Evolutionary conservation across 257 asterid species (phyloP), one percentile per base, ranked within the genome.

Genomic region (Fraxinus quadrangulata): DNA sequence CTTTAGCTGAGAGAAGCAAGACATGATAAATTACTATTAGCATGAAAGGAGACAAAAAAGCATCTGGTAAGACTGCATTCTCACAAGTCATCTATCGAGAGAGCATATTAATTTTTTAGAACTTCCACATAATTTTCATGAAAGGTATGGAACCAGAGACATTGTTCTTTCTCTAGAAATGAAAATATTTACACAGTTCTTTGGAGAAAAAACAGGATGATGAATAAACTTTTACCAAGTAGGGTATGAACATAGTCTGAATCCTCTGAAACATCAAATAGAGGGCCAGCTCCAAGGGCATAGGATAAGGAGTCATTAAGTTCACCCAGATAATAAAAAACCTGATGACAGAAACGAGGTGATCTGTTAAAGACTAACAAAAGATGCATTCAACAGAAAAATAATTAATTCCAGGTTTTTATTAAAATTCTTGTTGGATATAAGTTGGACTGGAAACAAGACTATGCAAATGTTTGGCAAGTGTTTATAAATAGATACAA

Each of bases 281-380:
- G 89, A 51, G 96, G 92, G 73, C 96, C 98, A 67, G 99, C 97
- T 42, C 97, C 97, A 79, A 94, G 90, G 80, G 99, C 98, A 79
- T 94, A 94, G 5, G 92, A 88, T n/a, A 94, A 86, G 4, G 99
- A 92, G 81, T 92, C 98, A 65, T 92, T 84, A 34, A 91, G 89
- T 78, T 92, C 98, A 36, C 93, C 97, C 89, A 94, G 81, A 82
- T 92, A 92, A 85, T 94, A 94, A 90, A 90, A 90, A 36, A 94
- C 99, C 98, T 94, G 91, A 77, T 17, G 65, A 79, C 10, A 75
- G 61, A 77, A 72, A 67, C 54, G 0, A 11, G 40, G 51, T 69
- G 77, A 71, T 73, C 33, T 4, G 76, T 69, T 24, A 77, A 30
- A 24, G 36, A 76, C 2, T 33, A n/a, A 67, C 13, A 16, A 23